phyloP scores from a whole-genome alignment of 179 eudicot genomes.

The Heliamphora pulchella region DNA sequence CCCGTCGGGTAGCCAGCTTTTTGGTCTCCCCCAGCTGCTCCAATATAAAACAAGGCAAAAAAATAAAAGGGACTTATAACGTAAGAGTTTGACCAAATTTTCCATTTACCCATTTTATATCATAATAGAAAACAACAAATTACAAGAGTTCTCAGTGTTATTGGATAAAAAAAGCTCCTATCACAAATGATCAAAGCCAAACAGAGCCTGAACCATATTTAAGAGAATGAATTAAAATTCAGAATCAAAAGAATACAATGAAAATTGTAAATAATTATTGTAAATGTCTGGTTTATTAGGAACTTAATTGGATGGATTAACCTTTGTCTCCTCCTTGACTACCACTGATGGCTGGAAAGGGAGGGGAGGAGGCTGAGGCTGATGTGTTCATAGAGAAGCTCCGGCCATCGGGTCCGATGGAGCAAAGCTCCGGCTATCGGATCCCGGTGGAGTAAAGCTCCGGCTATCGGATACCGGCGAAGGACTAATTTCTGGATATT shows the following conservation, averaged over 20 bases:
- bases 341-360: constrained; percentile 22
- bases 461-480: no score
- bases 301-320: neutral
- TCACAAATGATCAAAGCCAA: neutral
- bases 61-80: neutral
- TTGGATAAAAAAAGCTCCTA: constrained; percentile 1
- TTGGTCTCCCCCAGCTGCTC: no score
- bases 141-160: neutral
- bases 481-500: constrained; percentile 3
- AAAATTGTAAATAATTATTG: neutral
- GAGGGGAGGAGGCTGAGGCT: constrained; percentile 20
- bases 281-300: neutral
- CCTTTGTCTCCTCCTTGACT: neutral
- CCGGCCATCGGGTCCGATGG: constrained; percentile 12
- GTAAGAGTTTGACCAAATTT: no score
- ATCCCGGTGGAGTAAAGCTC: no score
- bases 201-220: neutral
- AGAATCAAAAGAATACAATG: constrained; percentile 5
- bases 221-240: neutral
- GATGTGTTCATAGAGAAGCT: constrained; percentile 12
- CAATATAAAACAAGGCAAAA: no score
- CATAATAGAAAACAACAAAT: neutral
- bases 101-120: neutral
- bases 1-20: no score
- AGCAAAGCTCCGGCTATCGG: constrained; percentile 21